Evolutionary conservation across 2,329 filamentous ascomycete species (phyloP).

Genomic region (Ambrosiella cleistominuta): DNA sequence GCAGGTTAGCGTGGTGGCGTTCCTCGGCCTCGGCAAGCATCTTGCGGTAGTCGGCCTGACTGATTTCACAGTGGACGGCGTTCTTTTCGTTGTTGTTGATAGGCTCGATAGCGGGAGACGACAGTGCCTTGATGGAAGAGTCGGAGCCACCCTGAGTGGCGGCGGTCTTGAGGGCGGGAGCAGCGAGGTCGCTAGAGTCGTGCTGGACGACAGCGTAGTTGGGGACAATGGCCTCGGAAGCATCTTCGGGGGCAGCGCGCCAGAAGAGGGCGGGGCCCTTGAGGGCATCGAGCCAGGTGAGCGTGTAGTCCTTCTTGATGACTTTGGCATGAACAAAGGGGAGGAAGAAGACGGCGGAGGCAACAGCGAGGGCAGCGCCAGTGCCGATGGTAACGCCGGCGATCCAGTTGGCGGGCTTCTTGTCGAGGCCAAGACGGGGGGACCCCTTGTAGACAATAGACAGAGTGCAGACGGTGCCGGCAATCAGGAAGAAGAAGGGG

Average conservation of each 20-base stretch:
- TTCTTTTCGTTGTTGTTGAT: conserved; percentile 22
- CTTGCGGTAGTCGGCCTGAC: conserved; percentile 42
- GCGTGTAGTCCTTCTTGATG: conserved; percentile 47
- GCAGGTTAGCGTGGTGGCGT: conserved; percentile 44
- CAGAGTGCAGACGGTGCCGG: conserved; percentile 55
- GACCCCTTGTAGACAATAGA: conserved; percentile 72
- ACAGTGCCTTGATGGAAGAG: conserved; percentile 22
- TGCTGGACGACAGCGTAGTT: conserved; percentile 60
- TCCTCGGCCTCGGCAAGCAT: conserved; percentile 39
- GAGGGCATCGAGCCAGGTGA: conserved; percentile 46
- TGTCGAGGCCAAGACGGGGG: conserved; percentile 44
- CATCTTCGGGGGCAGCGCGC: conserved; percentile 36
- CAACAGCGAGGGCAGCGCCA: conserved; percentile 39
- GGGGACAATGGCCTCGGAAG: conserved; percentile 42
- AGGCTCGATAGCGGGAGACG: conserved; percentile 18
- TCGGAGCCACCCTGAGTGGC: conserved; percentile 23
- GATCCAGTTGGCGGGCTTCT: conserved; percentile 52
- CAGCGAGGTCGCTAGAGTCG: conserved; percentile 14
- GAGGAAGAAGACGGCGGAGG: conserved; percentile 55
- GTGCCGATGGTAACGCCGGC: conserved; percentile 47
- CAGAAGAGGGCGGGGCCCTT: conserved; percentile 46
- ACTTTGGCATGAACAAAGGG: conserved; percentile 50
- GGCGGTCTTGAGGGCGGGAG: conserved; percentile 18
- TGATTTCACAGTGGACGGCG: conserved; percentile 29
- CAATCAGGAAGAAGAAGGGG: conserved; percentile 62